Percentiles rank a stretch among this genome's conserved stretches.
Conservation (phyloP, 106 monocot species). For the Triglochin maritima region DNA sequence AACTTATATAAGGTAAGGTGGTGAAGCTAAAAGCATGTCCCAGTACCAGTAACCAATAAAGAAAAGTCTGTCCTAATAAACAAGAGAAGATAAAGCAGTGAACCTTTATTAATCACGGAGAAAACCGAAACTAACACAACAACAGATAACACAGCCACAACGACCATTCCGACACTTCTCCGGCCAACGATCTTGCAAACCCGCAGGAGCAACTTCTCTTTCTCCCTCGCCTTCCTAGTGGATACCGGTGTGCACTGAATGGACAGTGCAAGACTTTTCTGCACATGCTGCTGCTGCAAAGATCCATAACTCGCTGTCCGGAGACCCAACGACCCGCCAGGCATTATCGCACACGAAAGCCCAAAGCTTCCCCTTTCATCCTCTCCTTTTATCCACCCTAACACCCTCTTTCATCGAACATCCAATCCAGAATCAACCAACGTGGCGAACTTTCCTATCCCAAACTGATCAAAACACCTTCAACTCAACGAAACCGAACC, state of each 20-base stretch:
- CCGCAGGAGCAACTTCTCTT: constrained; percentile 18
- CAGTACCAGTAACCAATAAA: no score
- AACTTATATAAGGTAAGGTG: no score
- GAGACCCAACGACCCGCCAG: constrained; percentile 16
- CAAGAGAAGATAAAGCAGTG: constrained; percentile 2
- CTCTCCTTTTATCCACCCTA: background rate
- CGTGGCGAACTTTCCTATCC: background rate
- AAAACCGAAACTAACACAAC: constrained; percentile 19
- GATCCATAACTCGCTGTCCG: constrained; percentile 31
- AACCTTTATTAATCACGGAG: constrained; percentile 17
- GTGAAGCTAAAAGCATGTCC: no score
- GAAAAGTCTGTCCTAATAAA: background rate
- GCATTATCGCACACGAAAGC: constrained; percentile 6
- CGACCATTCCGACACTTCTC: constrained; percentile 13
- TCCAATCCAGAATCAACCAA: background rate
- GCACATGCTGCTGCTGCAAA: constrained; percentile 10
- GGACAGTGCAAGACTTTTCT: background rate
- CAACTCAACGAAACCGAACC: background rate
- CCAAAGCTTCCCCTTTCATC: constrained; percentile 6
- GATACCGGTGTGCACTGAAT: constrained; percentile 1
- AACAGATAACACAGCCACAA: constrained; percentile 15
- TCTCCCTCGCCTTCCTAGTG: constrained; percentile 21
- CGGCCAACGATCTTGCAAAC: constrained; percentile 14
- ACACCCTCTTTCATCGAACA: constrained; percentile 5
- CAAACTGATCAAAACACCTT: background rate